Base-by-base conservation (phyloP, 2,329 filamentous ascomycete species). In the Aureobasidium sp. region DNA sequence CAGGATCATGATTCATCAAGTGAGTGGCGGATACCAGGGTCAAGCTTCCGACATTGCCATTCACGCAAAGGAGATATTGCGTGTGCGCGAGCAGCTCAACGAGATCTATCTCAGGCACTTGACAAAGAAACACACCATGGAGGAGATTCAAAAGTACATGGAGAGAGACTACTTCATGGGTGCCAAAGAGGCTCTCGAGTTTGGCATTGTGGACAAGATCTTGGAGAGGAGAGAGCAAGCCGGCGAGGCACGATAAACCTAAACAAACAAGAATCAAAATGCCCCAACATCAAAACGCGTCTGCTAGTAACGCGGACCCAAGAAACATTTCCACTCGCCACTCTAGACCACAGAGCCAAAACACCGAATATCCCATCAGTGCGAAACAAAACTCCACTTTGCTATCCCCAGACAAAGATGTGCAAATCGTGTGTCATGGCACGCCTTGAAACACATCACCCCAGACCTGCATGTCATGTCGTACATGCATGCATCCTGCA, bases 1-100 rank as follows among this genome's bases (percentile, higher is more conserved):
- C 68, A 89, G 90, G 59, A 89, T 99, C 71, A 99, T 99, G 94
- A 87, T 99, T 61, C 94, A 99, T 77, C 94, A 99, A 74, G 94
- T 95, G 0, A 86, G 89, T 2, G 93, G 93, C 51, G 86, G 86
- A 3, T 87, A 87, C 69, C 79, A 78, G 47, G 86, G 86, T 14
- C 85, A 87, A 66, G 86, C 86, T 34, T 82, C 77, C 36, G 94
- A 99, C 71, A 97, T 99, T 66, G 84, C 96, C 52, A 97, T 99
- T 66, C 96, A 99, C 72, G 94, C 94, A 5, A 97, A 92, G 71
- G 93, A 99, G 80, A 99, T 99, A 62, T 81, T 97, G 72, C 82
- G 91, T 63, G 87, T 96, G 61, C 83, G 94, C 63, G 84, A 87
- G 66, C 89, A 93, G 76, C 79, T 97, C 69, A 97, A 99, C 74